phyloP scores from a whole-genome alignment of 768 basidiomycete genomes.

The Russula compacta region DNA sequence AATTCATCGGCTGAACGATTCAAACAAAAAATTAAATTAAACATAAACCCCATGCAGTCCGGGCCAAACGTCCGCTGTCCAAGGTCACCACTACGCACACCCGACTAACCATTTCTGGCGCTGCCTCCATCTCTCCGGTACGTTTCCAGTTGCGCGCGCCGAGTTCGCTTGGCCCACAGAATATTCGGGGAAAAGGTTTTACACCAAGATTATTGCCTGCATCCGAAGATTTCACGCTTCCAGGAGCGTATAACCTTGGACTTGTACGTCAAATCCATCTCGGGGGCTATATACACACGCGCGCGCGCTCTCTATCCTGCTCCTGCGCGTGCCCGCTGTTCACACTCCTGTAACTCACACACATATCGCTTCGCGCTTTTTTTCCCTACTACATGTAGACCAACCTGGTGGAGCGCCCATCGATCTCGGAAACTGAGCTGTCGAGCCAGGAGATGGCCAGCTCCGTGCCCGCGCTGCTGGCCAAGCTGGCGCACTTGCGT shows the following conservation, averaged over 20 bases:
- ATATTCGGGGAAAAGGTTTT: slow-evolving; percentile 37
- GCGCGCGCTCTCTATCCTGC: no score
- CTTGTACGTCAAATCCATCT: slow-evolving; percentile 38
- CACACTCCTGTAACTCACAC: not conserved
- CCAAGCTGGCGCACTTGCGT: slow-evolving; percentile 45
- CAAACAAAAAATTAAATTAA: not conserved
- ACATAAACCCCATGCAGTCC: slow-evolving; percentile 35
- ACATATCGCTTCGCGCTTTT: not conserved
- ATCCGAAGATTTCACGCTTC: slow-evolving; percentile 51
- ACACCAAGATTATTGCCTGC: slow-evolving; percentile 45
- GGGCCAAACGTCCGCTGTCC: slow-evolving; percentile 54
- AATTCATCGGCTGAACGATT: not conserved
- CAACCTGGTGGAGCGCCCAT: slow-evolving; percentile 64
- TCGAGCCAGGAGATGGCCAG: slow-evolving; percentile 41
- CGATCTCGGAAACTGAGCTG: slow-evolving; percentile 51
- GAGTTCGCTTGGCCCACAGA: no score
- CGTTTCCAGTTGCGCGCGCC: not conserved
- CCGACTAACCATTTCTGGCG: slow-evolving; percentile 79
- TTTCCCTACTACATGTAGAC: slow-evolving; percentile 37
- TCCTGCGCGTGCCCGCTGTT: no score
- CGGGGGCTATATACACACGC: not conserved
- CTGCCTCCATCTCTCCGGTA: slow-evolving; percentile 60
- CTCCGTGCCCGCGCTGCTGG: slow-evolving; percentile 48
- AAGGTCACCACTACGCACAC: slow-evolving; percentile 73
- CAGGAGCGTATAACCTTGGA: slow-evolving; percentile 50